Base-by-base conservation (phyloP, 441 rosid genomes). In the Raphanus hybrid region DNA sequence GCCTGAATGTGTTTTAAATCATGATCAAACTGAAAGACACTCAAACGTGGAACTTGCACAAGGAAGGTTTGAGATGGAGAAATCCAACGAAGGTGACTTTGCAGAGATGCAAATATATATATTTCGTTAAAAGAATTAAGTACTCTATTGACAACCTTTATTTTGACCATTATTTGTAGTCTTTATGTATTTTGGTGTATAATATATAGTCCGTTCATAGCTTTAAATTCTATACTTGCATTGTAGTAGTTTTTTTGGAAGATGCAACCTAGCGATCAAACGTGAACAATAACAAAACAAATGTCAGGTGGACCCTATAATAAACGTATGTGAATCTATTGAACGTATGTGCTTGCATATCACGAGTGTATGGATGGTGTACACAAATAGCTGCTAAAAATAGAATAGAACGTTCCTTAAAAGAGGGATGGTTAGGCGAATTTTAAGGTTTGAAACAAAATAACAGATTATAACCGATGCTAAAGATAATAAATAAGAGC, bases 341-440 rank as follows among this genome's bases (percentile, higher is more conserved):
- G 26, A 23, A 23, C 26, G 26, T 23, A 23, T 23, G 2, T 23
- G 26, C 26, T 23, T 23, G 26, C 26, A 14, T 50, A 15, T 14
- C 57, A 37, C 26, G 39, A 5, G 14, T 76, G 70, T 55, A 70
- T 75, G 67, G 48, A 54, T 54, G 20, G 57, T 11, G 10, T 27
- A 39, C 4, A 34, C 32, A 65, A 8, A 57, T 48, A 15, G 29
- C 15, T 9, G 71, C 78, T 74, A 74, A 68, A 63, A 69, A 79
- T 74, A 79, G 78, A 29, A 37, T 12, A 20, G 60, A n/a, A 52
- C 23, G 3, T 60, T 3, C 64, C 74, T 34, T 52, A 18, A 69
- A 74, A 41, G 12, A 78, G 52, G 71, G 58, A 74, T 79, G 82
- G 78, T 79, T 79, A 63, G 3, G 67, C 75, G 78, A 64, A n/a